Conservation (phyloP, 257 asterid species). For the Solanum chiquidenum region DNA sequence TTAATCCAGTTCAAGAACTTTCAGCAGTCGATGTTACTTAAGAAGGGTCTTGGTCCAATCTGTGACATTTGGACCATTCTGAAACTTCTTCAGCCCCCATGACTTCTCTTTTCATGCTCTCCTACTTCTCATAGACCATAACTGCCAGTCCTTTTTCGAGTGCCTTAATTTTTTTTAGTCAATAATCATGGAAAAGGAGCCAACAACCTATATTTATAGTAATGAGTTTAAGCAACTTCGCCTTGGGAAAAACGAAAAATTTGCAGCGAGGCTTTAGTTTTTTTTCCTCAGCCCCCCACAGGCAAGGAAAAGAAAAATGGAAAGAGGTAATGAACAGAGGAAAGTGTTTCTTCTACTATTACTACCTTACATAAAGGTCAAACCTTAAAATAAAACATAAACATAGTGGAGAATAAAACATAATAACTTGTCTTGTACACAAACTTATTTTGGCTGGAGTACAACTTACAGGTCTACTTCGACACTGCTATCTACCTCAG, state of each 20-base stretch:
- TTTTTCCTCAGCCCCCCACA: background rate
- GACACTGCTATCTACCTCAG: slow-evolving; percentile 30
- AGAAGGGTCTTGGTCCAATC: background rate
- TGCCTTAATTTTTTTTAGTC: background rate
- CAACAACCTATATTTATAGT: background rate
- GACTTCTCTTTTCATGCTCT: background rate
- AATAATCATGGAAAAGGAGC: background rate
- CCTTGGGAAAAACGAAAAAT: background rate
- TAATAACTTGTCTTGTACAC: background rate
- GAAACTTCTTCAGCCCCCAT: background rate
- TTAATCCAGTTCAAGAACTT: background rate
- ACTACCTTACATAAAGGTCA: background rate
- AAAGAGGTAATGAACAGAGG: background rate
- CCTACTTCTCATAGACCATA: background rate
- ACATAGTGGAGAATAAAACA: background rate
- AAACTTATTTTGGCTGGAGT: slow-evolving; percentile 5
- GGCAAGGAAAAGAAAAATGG: background rate
- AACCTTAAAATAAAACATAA: background rate
- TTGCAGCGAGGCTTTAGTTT: background rate
- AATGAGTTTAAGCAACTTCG: background rate
- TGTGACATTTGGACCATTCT: background rate
- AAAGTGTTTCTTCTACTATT: background rate
- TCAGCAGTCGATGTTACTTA: background rate
- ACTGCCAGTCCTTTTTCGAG: background rate
- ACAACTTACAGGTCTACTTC: slow-evolving; percentile 72